Base-by-base conservation (phyloP, 2,329 filamentous ascomycete species). In the Lojkania enalia region DNA sequence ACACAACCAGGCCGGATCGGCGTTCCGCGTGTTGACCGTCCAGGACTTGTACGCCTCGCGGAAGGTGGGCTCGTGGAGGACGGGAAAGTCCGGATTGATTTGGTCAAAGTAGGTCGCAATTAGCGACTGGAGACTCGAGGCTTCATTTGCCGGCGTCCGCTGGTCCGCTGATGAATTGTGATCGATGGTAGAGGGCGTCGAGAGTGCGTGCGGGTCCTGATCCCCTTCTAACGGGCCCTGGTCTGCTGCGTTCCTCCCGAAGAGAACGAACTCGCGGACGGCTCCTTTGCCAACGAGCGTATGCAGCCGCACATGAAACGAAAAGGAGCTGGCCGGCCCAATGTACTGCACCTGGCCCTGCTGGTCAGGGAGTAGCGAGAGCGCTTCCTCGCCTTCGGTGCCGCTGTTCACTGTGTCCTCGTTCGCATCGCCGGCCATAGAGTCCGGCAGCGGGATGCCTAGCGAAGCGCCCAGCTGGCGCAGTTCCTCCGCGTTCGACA, bases 271-370 rank as follows among this genome's bases (percentile, higher is more conserved):
- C 27, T 70, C 66, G 49, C 57, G 63, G 36, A 58, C 49, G 9
- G 59, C 42, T 21, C 60, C 60, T 19, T 54, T 54, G 13, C 70
- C 69, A 13, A 73, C 64, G 14, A 75, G 58, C 2, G 62, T 55
- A 15, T 71, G 66, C 37, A 74, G 60, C 51, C 70, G 70, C 27
- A 73, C 52, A 44, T 74, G 70, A 52, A 75, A 74, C 3, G 67
- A 60, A 41, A 72, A 72, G 29, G 69, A 72, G 58, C 71, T 73
- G 30, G 65, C 63, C 1, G 69, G 71, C 1, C 72, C 72, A 48
- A 74, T 74, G 53, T 72, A 75, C 53, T 75, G 72, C 27, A 65
- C 68, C 55, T 74, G 71, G 5, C 71, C 71, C 43, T 74, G 72
- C 53, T 71, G 71, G 51, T 75, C 72, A 4, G 66, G 71, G 14